phyloP scores from a whole-genome alignment of 371 early-diverging fungal species.

The Rhizopus sp. region DNA sequence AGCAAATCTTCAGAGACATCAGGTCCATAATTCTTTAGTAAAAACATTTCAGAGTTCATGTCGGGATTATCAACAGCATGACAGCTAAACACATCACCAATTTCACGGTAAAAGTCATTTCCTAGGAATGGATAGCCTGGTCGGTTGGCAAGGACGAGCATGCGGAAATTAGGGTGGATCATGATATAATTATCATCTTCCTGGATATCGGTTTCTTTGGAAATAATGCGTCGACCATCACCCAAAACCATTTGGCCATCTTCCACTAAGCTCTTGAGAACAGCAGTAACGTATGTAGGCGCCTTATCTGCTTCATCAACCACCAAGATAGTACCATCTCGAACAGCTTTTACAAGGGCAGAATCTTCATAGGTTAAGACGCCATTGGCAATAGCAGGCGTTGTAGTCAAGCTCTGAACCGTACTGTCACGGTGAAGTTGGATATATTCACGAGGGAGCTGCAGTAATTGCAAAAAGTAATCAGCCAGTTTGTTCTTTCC shows the following conservation, averaged over 20 bases:
- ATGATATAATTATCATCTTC: constrained; percentile 50
- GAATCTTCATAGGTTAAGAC: constrained; percentile 78
- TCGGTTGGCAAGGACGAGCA: constrained; percentile 88
- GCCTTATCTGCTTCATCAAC: constrained; percentile 92
- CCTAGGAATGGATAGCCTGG: constrained; percentile 80
- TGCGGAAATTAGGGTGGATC: constrained; percentile 76
- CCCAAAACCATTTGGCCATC: constrained; percentile 86
- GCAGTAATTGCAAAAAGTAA: constrained; percentile 74
- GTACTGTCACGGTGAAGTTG: constrained; percentile 87
- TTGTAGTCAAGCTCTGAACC: constrained; percentile 78
- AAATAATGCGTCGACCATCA: constrained; percentile 80
- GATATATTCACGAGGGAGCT: constrained; percentile 81
- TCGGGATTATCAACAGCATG: constrained; percentile 87
- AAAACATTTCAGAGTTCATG: constrained; percentile 70
- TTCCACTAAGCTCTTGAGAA: constrained; percentile 78
- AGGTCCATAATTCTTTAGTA: constrained; percentile 77
- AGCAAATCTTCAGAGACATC: constrained; percentile 70
- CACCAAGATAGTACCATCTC: constrained; percentile 72
- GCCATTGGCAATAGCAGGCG: constrained; percentile 76
- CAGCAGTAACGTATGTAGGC: constrained; percentile 81
- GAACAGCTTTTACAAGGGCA: constrained; percentile 72
- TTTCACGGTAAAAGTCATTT: constrained; percentile 84
- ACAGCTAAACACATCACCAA: constrained; percentile 78
- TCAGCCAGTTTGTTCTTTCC: constrained; percentile 87
- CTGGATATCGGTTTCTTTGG: constrained; percentile 47